Evolutionary conservation across 176 grass and related monocot species (phyloP).

Genomic region (Pharus latifolius): DNA sequence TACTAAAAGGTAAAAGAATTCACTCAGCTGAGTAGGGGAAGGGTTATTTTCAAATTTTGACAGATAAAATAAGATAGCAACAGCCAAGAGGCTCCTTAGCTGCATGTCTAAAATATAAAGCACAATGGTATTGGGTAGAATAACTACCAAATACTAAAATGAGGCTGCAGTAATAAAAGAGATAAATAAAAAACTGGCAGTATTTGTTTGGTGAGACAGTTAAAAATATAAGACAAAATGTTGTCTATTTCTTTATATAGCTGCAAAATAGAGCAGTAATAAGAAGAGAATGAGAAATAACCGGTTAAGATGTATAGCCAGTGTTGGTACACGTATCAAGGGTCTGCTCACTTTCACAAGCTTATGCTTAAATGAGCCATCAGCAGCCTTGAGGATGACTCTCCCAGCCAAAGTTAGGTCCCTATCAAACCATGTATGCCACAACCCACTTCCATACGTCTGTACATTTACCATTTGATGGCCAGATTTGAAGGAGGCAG

Average conservation of each 20-base stretch:
- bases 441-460: slow-evolving; percentile 70
- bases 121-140: not conserved
- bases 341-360: slow-evolving; percentile 87
- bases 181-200: not conserved
- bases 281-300: slow-evolving; percentile 41
- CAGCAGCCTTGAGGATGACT: slow-evolving; percentile 65
- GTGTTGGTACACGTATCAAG: slow-evolving; percentile 73
- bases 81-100: not conserved
- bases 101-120: not conserved
- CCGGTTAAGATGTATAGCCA: slow-evolving; percentile 98
- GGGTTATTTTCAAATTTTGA: not conserved
- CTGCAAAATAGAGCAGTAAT: not conserved
- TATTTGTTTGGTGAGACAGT: not conserved
- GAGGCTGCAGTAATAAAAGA: not conserved
- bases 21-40: slow-evolving; percentile 21
- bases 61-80: not conserved
- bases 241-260: not conserved
- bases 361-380: slow-evolving; percentile 67
- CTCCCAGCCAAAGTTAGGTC: slow-evolving; percentile 86
- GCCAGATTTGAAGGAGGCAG: slow-evolving; percentile 69
- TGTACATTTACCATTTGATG: slow-evolving; percentile 88
- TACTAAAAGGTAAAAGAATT: slow-evolving; percentile 49
- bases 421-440: slow-evolving; percentile 97
- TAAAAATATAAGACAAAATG: not conserved
- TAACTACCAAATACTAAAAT: not conserved